Evolutionary conservation across 169 alveolate genomes (phyloP), one percentile per base, ranked within the genome.

Genomic region (Eimeria necatrix): DNA sequence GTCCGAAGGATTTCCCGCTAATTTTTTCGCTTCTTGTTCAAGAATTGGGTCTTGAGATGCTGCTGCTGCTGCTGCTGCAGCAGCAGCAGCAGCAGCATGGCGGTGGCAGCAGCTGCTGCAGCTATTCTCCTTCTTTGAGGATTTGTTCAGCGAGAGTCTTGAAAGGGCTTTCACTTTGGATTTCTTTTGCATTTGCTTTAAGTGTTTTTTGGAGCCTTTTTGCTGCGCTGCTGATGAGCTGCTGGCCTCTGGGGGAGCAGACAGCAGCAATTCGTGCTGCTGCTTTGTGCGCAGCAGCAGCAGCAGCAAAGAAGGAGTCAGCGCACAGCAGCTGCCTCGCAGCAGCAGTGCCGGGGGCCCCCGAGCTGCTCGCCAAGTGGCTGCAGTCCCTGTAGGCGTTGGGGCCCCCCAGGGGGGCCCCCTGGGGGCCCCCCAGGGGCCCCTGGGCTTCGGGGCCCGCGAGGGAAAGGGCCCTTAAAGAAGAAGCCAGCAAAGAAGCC

Each of bases 11-110:
- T 71, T 24, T 3, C 14, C 7, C 53, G 78, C 8, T 24, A 10
- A 9, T 1, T 71, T 22, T 4, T 7, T 71, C 52, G 4, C 9
- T 71, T 12, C 10, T 71, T 71, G 14, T 32, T 32, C 52, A 32
- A 32, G 41, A 32, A 32, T 32, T 32, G 41, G 41, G 41, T 32
- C 41, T 32, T 32, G 41, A 32, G 41, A 0, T 70, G 81, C 52
- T 70, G 81, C 52, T 70, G 81, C n/a, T 70, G 81, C 52, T 70
- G 81, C 52, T 70, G 81, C 81, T 70, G 52, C 81, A 22, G 9
- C 81, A 32, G 10, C 51, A 48, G 20, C 24, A 48, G 49, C 22
- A 49, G 61, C 41, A 32, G 41, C 3, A 2, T 32, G 41, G 41
- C 41, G 41, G 3, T 32, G 3, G 41, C 41, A 32, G 41, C 41